Conservation (phyloP, 2,329 filamentous ascomycete genomes). For the Pseudogymnoascus sp. region DNA sequence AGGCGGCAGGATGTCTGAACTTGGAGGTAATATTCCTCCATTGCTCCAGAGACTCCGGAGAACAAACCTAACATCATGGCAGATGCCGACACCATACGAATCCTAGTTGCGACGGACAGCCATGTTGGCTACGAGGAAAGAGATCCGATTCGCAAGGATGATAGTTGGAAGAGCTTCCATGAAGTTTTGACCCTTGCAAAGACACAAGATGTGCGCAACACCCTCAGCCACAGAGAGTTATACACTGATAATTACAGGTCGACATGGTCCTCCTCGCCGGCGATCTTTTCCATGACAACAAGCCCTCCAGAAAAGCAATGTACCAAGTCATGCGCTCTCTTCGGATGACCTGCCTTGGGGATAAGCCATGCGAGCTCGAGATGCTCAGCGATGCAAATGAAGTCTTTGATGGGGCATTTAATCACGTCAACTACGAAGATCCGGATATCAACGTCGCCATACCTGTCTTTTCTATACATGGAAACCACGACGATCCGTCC, state of each 20-base stretch:
- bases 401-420: slow-evolving; percentile 82
- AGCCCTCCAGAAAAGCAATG: slow-evolving; percentile 89
- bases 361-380: slow-evolving; percentile 91
- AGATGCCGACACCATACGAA: slow-evolving; percentile 76
- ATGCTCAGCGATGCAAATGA: slow-evolving; percentile 89
- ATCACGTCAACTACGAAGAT: slow-evolving; percentile 96
- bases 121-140: slow-evolving; percentile 96
- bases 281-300: slow-evolving; percentile 97
- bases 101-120: slow-evolving; percentile 90
- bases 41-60: not conserved
- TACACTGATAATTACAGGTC: slow-evolving; percentile 41
- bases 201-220: slow-evolving; percentile 58
- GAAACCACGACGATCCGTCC: slow-evolving; percentile 97
- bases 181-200: slow-evolving; percentile 88
- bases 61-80: slow-evolving; percentile 12
- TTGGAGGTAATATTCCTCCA: slow-evolving; percentile 1
- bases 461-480: slow-evolving; percentile 95
- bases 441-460: slow-evolving; percentile 95
- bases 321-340: slow-evolving; percentile 96
- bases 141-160: slow-evolving; percentile 87
- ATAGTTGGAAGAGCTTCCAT: slow-evolving; percentile 94
- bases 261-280: slow-evolving; percentile 96
- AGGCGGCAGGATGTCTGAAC: slow-evolving; percentile 7
- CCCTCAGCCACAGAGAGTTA: slow-evolving; percentile 11
- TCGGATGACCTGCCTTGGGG: slow-evolving; percentile 85